These are phyloP conservation scores for Botrytis tulipae DNA, from an alignment of 2,329 filamentous ascomycete species.

Conservation along the genomic window DNA sequence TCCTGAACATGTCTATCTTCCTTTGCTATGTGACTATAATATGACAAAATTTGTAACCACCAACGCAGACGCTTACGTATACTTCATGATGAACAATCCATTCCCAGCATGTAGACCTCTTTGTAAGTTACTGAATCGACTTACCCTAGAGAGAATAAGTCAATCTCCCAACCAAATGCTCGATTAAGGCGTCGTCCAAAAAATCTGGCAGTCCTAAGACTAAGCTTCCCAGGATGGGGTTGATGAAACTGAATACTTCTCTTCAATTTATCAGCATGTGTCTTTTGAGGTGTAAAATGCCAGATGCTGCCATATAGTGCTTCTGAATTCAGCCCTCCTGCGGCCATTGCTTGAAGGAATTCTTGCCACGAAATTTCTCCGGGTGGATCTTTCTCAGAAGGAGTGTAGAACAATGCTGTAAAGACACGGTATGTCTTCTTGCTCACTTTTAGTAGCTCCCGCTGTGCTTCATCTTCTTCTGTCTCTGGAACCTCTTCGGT, in stretches of 20 bases:
- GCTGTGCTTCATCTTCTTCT: neutral
- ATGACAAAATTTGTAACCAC: neutral
- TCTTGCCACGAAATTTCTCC: neutral
- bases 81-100: neutral
- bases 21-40: neutral
- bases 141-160: neutral
- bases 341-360: neutral
- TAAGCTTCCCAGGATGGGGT: neutral
- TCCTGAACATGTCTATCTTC: neutral
- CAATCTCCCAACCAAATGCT: neutral
- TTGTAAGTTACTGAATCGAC: accelerated
- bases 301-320: neutral
- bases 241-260: conserved; percentile 8
- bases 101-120: neutral
- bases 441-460: neutral
- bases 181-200: neutral
- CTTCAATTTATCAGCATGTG: neutral
- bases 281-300: neutral
- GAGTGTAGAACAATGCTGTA: neutral
- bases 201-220: neutral
- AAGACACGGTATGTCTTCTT: neutral
- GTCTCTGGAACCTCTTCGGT: neutral
- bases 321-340: neutral
- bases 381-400: neutral
- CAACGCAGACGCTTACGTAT: neutral